phyloP scores from a whole-genome alignment of 106 monocot species.

The Acorus calamus region DNA sequence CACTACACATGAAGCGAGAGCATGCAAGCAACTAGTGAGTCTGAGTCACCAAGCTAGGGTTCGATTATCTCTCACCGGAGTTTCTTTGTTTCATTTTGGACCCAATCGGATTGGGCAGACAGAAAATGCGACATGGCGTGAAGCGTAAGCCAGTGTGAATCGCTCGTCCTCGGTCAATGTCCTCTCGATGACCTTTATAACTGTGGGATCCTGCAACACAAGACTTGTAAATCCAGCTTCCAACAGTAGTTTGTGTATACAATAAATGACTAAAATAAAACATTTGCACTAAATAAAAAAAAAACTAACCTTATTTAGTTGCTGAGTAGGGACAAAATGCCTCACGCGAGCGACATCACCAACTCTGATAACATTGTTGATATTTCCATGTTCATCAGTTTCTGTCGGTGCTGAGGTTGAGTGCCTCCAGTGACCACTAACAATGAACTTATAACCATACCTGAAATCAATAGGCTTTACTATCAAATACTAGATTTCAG shows the following conservation, averaged over 20 bases:
- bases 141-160: constrained; percentile 60
- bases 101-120: constrained; percentile 55
- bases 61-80: too few relatives aligned
- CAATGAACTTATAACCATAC: constrained; percentile 76
- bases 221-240: background rate
- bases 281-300: background rate
- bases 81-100: constrained; percentile 21
- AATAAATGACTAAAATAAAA: background rate
- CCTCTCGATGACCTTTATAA: constrained; percentile 72
- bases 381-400: constrained; percentile 61
- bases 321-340: constrained; percentile 27
- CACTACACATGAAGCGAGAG: too few relatives aligned
- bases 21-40: too few relatives aligned
- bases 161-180: constrained; percentile 60
- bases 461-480: constrained; percentile 22
- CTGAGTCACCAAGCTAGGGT: too few relatives aligned
- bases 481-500: too few relatives aligned
- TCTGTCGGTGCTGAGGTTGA: constrained; percentile 69
- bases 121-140: constrained; percentile 55
- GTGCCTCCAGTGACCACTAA: constrained; percentile 78
- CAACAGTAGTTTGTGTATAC: too few relatives aligned
- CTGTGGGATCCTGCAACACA: constrained; percentile 51
- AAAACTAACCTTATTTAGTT: constrained; percentile 54
- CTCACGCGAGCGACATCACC: constrained; percentile 64
- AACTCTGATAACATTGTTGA: constrained; percentile 83